Evolutionary conservation across 257 asterid genomes (phyloP).

Genomic region (Solanum neorickii): DNA sequence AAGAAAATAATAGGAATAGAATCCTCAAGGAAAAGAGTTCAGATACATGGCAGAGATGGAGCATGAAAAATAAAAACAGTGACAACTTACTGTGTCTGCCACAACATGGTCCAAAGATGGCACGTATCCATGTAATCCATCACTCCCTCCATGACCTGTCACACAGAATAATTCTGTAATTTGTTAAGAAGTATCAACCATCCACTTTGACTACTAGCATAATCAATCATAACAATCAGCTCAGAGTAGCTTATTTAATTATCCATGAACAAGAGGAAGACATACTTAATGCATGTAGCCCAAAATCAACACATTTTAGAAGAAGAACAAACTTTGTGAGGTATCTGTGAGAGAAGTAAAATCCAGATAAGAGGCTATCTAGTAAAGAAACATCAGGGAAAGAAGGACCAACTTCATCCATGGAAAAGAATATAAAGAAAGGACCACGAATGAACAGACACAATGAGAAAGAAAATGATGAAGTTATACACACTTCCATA

Average conservation of each 20-base stretch:
- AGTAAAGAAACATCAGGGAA: not conserved
- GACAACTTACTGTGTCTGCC: conserved; percentile 79
- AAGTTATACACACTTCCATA: not conserved
- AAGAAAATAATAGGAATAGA: not conserved
- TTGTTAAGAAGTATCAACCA: not conserved
- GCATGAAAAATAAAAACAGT: not conserved
- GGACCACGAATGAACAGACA: not conserved
- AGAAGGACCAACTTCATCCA: not conserved
- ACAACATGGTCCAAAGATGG: conserved; percentile 97
- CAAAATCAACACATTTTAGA: not conserved
- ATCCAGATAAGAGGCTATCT: not conserved
- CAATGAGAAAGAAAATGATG: not conserved
- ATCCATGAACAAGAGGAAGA: not conserved
- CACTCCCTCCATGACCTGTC: conserved; percentile 99
- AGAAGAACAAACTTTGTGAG: not conserved
- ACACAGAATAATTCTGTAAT: not conserved
- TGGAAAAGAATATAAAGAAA: not conserved
- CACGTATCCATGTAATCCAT: conserved; percentile 98
- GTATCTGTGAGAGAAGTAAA: not conserved
- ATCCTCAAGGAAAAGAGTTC: not conserved
- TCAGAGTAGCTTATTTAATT: not conserved
- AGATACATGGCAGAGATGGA: not conserved
- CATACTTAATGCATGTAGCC: not conserved
- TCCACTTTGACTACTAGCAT: not conserved
- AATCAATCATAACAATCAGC: not conserved